A percentile compares a stretch with the other conserved stretches of the same genome.
These are phyloP conservation scores for Trichoderma semiorbis DNA, from an alignment of 2,329 filamentous ascomycete species.

Conservation along the genomic window DNA sequence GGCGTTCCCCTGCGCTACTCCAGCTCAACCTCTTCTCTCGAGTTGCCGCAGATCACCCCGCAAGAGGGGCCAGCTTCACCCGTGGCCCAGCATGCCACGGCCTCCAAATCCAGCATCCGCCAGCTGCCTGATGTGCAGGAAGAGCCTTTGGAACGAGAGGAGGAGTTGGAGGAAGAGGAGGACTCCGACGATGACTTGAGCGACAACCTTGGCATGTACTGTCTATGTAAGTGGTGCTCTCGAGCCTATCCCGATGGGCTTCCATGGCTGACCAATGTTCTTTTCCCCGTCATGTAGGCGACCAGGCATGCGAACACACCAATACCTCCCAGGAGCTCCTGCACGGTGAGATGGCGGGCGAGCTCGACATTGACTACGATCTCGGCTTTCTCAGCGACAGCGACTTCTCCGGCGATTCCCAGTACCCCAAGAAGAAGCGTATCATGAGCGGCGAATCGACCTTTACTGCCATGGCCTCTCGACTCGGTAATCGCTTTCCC, in stretches of 20 bases:
- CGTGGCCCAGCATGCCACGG: constrained; percentile 41
- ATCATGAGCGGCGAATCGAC: constrained; percentile 52
- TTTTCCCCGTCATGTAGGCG: constrained; percentile 42
- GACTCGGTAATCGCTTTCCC: constrained; percentile 61
- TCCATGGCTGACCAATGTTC: constrained; percentile 20
- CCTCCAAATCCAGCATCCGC: constrained; percentile 56
- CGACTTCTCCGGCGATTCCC: constrained; percentile 49
- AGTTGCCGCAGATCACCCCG: constrained; percentile 55
- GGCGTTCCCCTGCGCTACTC: constrained; percentile 61
- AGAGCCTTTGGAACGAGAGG: constrained; percentile 70
- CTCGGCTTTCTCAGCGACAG: constrained; percentile 63
- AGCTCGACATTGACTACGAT: constrained; percentile 59
- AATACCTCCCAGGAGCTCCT: constrained; percentile 42
- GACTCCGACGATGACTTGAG: constrained; percentile 38
- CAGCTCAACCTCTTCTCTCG: constrained; percentile 76
- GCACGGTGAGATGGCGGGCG: constrained; percentile 37
- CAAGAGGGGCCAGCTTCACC: constrained; percentile 24
- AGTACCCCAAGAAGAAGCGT: constrained; percentile 51
- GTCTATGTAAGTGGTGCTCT: constrained; percentile 64
- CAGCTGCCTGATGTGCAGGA: constrained; percentile 80
- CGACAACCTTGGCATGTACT: constrained; percentile 52
- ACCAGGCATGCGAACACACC: constrained; percentile 58
- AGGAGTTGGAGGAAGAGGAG: constrained; percentile 50
- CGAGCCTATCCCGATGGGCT: background rate
- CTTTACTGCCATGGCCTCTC: constrained; percentile 59